Conservation (phyloP, 164 flowering plant species). For the Vitis rupestris region DNA sequence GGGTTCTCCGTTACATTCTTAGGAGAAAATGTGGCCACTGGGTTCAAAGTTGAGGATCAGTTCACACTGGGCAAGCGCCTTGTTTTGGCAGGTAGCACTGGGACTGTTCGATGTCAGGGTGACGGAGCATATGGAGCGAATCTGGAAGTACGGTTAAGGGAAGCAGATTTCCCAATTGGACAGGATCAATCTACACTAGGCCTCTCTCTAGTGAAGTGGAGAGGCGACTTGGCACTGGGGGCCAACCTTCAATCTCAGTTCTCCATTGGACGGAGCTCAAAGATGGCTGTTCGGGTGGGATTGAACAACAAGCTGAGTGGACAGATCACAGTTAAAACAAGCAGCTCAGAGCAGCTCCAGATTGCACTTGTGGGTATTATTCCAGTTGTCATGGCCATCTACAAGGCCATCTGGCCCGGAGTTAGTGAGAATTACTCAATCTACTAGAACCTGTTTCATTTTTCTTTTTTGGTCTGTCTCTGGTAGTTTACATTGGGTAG, state of each 20-base stretch:
- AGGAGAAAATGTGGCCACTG: conserved; percentile 83
- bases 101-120: conserved; percentile 70
- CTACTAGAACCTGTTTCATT: conserved; percentile 36
- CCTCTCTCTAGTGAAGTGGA: conserved; percentile 86
- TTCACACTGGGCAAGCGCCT: conserved; percentile 65
- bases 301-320: conserved; percentile 91
- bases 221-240: conserved; percentile 84
- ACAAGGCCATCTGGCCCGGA: conserved; percentile 51
- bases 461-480: background rate
- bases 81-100: conserved; percentile 71
- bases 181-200: conserved; percentile 81
- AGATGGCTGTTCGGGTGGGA: conserved; percentile 74
- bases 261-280: conserved; percentile 69
- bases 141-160: conserved; percentile 72
- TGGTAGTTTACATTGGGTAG: background rate
- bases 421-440: conserved; percentile 52
- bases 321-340: conserved; percentile 75
- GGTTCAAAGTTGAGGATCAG: conserved; percentile 85
- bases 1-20: conserved; percentile 78
- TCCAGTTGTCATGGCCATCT: conserved; percentile 63
- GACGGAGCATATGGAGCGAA: conserved; percentile 90
- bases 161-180: conserved; percentile 75
- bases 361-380: conserved; percentile 74
- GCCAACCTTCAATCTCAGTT: conserved; percentile 81
- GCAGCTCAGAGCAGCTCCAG: conserved; percentile 89